Evolutionary conservation across 441 rosid species (phyloP).

Genomic region (Arabidopsis hybrid): DNA sequence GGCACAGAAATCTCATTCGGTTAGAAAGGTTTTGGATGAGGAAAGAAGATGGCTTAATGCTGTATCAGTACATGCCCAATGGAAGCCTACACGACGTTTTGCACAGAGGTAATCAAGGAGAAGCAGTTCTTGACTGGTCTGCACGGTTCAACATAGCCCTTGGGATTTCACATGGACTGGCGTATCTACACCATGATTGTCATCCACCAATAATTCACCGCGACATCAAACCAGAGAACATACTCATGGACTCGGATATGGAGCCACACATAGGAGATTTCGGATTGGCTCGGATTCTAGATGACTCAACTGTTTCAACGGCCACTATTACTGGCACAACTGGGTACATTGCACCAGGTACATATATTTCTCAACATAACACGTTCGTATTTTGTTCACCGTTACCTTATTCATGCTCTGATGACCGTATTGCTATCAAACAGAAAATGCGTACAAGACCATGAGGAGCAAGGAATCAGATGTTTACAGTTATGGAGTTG

Average conservation of each 20-base stretch:
- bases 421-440: conserved; percentile 7
- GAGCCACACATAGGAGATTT: conserved; percentile 90
- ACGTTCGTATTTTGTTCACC: conserved; percentile 24
- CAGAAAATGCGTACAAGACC: conserved; percentile 73
- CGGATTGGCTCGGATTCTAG: conserved; percentile 75
- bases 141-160: conserved; percentile 68
- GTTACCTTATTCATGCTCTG: neutral
- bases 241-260: conserved; percentile 76
- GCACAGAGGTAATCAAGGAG: conserved; percentile 48
- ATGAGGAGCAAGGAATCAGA: conserved; percentile 69
- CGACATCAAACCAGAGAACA: conserved; percentile 84
- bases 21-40: conserved; percentile 80
- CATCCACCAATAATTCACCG: conserved; percentile 74
- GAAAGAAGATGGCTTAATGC: conserved; percentile 69
- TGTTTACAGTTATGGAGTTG: conserved; percentile 81
- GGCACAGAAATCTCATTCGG: conserved; percentile 76
- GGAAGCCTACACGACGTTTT: conserved; percentile 77
- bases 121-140: conserved; percentile 58
- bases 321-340: conserved; percentile 63
- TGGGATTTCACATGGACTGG: conserved; percentile 80
- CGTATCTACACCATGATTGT: conserved; percentile 85
- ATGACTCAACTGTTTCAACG: conserved; percentile 53
- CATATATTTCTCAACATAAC: neutral
- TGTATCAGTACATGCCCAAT: conserved; percentile 75
- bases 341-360: conserved; percentile 90